Conservation (phyloP, 108 stramenopile genomes). For the Fistulifera pelliculosa region DNA sequence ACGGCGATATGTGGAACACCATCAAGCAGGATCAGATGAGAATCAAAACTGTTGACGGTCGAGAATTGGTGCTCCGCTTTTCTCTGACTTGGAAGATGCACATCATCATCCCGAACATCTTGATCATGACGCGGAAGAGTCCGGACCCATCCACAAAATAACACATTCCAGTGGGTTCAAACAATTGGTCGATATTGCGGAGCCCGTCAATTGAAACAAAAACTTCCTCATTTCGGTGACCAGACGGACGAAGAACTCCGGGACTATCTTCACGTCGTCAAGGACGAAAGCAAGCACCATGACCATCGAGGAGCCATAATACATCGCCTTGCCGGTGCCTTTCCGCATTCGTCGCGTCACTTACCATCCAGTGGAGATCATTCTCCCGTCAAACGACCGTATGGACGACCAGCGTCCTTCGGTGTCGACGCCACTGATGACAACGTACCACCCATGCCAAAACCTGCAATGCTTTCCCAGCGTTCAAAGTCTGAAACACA, state of each 20-base stretch:
- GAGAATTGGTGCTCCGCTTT: conserved; percentile 57
- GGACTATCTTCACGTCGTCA: conserved; percentile 31
- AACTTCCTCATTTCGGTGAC: conserved; percentile 49
- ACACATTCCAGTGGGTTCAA: conserved; percentile 68
- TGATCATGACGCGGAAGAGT: conserved; percentile 6
- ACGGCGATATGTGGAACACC: conserved; percentile 33
- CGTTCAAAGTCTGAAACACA: no score
- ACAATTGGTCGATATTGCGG: conserved; percentile 56
- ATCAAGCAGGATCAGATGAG: conserved; percentile 61
- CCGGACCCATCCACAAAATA: conserved; percentile 17
- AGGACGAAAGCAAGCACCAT: background rate
- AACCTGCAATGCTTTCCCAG: no score
- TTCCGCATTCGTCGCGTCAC: no score
- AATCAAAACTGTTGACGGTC: conserved; percentile 25
- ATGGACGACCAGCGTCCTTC: no score
- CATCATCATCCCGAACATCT: conserved; percentile 23
- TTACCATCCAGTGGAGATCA: no score
- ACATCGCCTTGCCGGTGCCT: no score
- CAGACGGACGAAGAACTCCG: conserved; percentile 34
- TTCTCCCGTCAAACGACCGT: no score
- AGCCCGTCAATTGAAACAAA: conserved; percentile 32
- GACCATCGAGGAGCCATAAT: no score
- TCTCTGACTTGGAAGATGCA: conserved; percentile 34
- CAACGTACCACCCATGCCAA: no score
- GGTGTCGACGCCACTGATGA: no score